Evolutionary conservation across 2,329 filamentous ascomycete species (phyloP), one percentile per base, ranked within the genome.

Genomic region (Hypoxylon sp.): DNA sequence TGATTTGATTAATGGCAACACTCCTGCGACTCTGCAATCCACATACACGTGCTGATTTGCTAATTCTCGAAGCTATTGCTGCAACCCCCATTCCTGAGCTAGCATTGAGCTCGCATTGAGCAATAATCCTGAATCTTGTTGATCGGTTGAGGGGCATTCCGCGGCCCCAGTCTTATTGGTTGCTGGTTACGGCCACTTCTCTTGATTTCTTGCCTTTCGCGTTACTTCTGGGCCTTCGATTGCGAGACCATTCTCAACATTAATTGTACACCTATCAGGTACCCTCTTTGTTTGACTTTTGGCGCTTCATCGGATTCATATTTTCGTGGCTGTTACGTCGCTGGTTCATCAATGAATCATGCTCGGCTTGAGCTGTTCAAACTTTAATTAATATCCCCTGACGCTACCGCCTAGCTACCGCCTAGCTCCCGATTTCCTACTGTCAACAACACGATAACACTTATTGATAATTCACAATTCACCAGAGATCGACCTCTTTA

Each of bases 81-180:
- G 47, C 51, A 51, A 51, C 50, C 54, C 30, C 58, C 53, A 60
- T 68, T 65, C 63, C 55, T 47, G 45, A 53, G 53, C 50, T 46
- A 29, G 16, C 37, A 34, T 34, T 30, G 5, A 34, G 9, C n/a
- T 6, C 60, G 65, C 63, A 67, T 67, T 69, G 43, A 68, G 59
- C 65, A 58, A 53, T 57, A 69, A 56, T 56, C 67, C 67, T 67
- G 63, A 67, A 67, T 63, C 62, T 68, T 64, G 56, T 64, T 69
- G 66, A 67, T 69, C 60, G 39, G 50, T 67, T 53, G 60, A 67
- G 57, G 64, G 63, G 67, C 63, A 67, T 63, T 67, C 57, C 56
- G 55, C 46, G 25, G 30, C 27, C 43, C 41, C 21, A 54, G 50
- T 53, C 47, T 57, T 21, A 53, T 65, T 65, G 56, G 51, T 65